Conservation (phyloP, 2,329 filamentous ascomycete species). For the Dryadomyces quercus-mongolicae region DNA sequence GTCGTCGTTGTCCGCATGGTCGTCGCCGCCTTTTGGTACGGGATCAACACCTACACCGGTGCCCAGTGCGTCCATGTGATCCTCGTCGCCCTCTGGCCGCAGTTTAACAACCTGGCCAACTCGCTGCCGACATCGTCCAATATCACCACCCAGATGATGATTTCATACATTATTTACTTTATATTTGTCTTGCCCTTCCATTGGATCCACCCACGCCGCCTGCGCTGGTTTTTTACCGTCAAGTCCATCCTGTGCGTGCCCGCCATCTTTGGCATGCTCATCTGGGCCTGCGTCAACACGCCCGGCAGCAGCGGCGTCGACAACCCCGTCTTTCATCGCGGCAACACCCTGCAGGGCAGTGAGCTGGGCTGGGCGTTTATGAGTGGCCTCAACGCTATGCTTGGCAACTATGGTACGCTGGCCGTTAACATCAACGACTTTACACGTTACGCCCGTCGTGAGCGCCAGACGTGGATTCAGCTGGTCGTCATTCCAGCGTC, state of each 20-base stretch:
- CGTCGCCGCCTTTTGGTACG: constrained; percentile 22
- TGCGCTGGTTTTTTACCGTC: constrained; percentile 13
- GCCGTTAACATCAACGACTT: constrained; percentile 35
- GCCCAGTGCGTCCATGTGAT: constrained; percentile 16
- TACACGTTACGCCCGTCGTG: constrained; percentile 25
- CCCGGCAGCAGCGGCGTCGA: constrained; percentile 1
- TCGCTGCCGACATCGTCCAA: constrained; percentile 23
- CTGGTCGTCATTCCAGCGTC: constrained; percentile 19
- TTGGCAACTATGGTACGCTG: constrained; percentile 19
- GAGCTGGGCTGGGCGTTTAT: constrained; percentile 20
- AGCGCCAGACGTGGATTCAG: constrained; percentile 26
- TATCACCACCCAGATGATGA: constrained; percentile 13
- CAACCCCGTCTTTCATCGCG: constrained; percentile 1
- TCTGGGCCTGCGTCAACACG: constrained; percentile 65
- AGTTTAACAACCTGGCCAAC: constrained; percentile 26
- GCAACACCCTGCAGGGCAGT: not conserved
- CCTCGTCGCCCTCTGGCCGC: constrained; percentile 26
- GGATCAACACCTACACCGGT: constrained; percentile 19
- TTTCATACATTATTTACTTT: constrained; percentile 13
- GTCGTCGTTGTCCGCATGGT: constrained; percentile 19
- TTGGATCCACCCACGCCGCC: constrained; percentile 14
- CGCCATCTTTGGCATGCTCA: constrained; percentile 27
- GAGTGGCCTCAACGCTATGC: not conserved
- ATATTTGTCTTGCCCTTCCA: constrained; percentile 14
- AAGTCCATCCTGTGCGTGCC: constrained; percentile 10